Evolutionary conservation across 176 grass and related monocot genomes (phyloP), one percentile per base, ranked within the genome.

Genomic region (Bolboschoenus planiculmis): DNA sequence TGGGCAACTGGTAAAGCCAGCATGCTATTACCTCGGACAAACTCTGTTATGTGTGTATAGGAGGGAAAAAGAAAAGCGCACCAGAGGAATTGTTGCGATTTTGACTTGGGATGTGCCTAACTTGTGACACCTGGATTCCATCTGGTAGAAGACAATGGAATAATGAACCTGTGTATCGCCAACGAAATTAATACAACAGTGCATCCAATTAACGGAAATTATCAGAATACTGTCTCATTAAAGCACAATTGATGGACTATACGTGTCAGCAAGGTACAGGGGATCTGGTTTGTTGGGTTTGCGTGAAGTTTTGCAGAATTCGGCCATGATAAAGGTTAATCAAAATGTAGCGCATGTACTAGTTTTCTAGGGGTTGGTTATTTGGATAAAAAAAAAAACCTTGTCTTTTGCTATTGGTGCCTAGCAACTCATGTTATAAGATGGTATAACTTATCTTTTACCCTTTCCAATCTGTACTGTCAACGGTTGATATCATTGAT

Each of bases 61-160:
- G 8, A 88, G 66, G 10, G n/a, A n/a, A 53, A 42, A 53, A 20
- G n/a, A n/a, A 78, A 35, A 84, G 87, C 86, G 83, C 61, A 98
- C 95, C 92, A 78, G 92, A 93, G 71, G 48, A 88, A 57, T 83
- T 40, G 76, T 60, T 82, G 79, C 60, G 79, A 4, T 43, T 65
- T 30, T 89, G 92, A 79, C 88, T 86, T 56, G 89, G 90, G 70
- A 87, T 64, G 0, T 98, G 85, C 39, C 73, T 88, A 11, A 98
- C 87, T 68, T 92, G 85, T n/a, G 88, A 82, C 51, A 90, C 87
- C 79, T 89, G 92, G 61, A 98, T 93, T 74, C 84, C 86, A 84
- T 95, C 85, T 56, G 95, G 92, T 58, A 98, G 85, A 26, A 98
- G 83, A 21, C 89, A 91, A 50, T 89, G 85, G 74, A 89, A 93